Conservation (phyloP, 768 basidiomycete species). For the Russula virescens region DNA sequence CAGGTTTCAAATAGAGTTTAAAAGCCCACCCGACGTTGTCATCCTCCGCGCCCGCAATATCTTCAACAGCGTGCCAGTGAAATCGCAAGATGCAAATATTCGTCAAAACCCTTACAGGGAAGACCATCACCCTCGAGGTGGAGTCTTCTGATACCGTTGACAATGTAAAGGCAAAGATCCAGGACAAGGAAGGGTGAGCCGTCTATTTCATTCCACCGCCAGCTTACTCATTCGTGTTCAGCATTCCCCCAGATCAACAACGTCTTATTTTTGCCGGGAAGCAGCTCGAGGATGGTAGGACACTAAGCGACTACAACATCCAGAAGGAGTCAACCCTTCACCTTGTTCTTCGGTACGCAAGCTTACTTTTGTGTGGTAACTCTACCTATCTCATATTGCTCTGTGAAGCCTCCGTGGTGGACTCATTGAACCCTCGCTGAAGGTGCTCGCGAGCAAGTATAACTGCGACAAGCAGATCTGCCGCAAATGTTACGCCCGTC, state of each 20-base stretch:
- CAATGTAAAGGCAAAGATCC: slow-evolving; percentile 84
- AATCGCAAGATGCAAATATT: slow-evolving; percentile 47
- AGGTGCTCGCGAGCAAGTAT: slow-evolving; percentile 95
- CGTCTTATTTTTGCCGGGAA: slow-evolving; percentile 96
- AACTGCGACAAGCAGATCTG: slow-evolving; percentile 99
- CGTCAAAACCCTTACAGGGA: slow-evolving; percentile 88
- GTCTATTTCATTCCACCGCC: background rate
- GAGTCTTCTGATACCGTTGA: slow-evolving; percentile 96
- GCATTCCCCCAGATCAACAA: slow-evolving; percentile 93
- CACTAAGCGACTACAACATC: slow-evolving; percentile 95
- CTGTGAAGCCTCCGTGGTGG: slow-evolving; percentile 81
- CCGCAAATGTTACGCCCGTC: slow-evolving; percentile 99
- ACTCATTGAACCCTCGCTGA: slow-evolving; percentile 98
- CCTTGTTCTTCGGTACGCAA: slow-evolving; percentile 82
- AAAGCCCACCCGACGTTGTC: background rate
- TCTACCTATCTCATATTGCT: slow-evolving; percentile 11
- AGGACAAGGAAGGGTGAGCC: slow-evolving; percentile 71
- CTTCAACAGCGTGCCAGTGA: background rate
- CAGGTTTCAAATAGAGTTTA: slow-evolving; percentile 11
- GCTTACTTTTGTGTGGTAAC: background rate
- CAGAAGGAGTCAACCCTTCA: slow-evolving; percentile 98
- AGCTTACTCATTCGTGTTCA: slow-evolving; percentile 27
- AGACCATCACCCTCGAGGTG: slow-evolving; percentile 99
- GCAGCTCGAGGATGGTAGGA: slow-evolving; percentile 97
- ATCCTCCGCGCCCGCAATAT: background rate